A percentile compares a stretch with the other conserved stretches of the same genome.
Evolutionary conservation across 139 green algal genomes (phyloP).

Genomic region (Chlamydomonas incerta): DNA sequence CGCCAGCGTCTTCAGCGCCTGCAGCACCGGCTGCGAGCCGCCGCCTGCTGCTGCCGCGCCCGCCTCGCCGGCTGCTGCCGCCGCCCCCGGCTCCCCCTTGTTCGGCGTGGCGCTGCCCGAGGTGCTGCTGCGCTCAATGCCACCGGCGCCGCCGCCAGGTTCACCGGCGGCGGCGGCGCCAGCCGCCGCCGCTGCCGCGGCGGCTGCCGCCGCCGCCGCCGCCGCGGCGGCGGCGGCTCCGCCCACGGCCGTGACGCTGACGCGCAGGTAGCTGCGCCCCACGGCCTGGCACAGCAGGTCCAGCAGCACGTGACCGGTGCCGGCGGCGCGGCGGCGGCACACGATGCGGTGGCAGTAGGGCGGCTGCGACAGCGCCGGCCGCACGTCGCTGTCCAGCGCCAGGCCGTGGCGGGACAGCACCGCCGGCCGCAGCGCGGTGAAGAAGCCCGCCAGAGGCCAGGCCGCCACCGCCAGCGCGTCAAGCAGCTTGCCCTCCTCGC

Average conservation of each 20-base stretch:
- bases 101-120: neutral
- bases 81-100: conserved; percentile 11
- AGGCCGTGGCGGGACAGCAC: conserved; percentile 17
- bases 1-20: conserved; percentile 15
- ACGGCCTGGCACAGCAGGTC: conserved; percentile 24
- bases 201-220: neutral
- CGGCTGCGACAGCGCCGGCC: neutral
- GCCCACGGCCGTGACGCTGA: neutral
- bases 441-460: conserved; percentile 36
- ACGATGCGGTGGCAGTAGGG: conserved; percentile 35
- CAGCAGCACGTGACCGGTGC: neutral
- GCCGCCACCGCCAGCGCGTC: conserved; percentile 20
- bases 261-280: conserved; percentile 1
- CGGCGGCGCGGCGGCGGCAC: neutral
- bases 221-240: neutral
- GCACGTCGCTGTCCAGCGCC: conserved; percentile 3
- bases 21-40: neutral
- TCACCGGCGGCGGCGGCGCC: neutral
- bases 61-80: neutral
- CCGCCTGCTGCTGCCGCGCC: too few relatives aligned
- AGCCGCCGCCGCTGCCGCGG: neutral
- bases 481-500: conserved; percentile 40
- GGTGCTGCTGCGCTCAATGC: too few relatives aligned
- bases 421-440: neutral
- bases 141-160: neutral